These are phyloP conservation scores for Nakazawaea holstii DNA, from an alignment of 805 yeast genomes.

Conservation along the genomic window DNA sequence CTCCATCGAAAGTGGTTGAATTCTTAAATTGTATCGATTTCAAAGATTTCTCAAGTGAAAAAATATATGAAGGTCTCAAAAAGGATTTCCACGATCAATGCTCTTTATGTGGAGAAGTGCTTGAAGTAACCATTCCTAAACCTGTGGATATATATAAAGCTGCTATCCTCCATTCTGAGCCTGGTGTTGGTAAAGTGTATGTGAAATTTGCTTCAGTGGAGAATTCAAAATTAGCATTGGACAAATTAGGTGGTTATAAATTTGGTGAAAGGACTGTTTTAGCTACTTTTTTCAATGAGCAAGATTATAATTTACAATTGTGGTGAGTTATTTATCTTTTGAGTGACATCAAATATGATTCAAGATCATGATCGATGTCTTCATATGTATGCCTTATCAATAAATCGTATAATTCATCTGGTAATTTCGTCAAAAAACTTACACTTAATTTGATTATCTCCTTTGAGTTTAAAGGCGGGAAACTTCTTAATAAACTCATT, in stretches of 20 bases:
- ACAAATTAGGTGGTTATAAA: slow-evolving; percentile 38
- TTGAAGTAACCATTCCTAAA: slow-evolving; percentile 54
- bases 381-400: slow-evolving; percentile 59
- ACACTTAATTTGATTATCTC: slow-evolving; percentile 74
- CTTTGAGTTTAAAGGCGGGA: slow-evolving; percentile 66
- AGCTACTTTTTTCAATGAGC: slow-evolving; percentile 55
- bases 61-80: slow-evolving; percentile 40
- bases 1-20: slow-evolving; percentile 46
- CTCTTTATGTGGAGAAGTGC: slow-evolving; percentile 44
- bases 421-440: slow-evolving; percentile 73
- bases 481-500: slow-evolving; percentile 66
- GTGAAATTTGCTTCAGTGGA: slow-evolving; percentile 54
- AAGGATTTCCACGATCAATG: slow-evolving; percentile 50
- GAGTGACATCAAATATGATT: slow-evolving; percentile 1
- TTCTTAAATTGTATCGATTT: slow-evolving; percentile 62
- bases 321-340: slow-evolving; percentile 13
- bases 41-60: slow-evolving; percentile 53
- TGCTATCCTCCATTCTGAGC: slow-evolving; percentile 32
- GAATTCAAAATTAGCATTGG: slow-evolving; percentile 48
- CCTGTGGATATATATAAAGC: slow-evolving; percentile 36
- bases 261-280: slow-evolving; percentile 68
- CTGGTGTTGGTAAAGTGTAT: slow-evolving; percentile 70
- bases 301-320: slow-evolving; percentile 45
- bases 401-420: slow-evolving; percentile 57
- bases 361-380: slow-evolving; percentile 22